Base-by-base conservation (phyloP, 2,329 filamentous ascomycete genomes). In the Fusarium sp. region DNA sequence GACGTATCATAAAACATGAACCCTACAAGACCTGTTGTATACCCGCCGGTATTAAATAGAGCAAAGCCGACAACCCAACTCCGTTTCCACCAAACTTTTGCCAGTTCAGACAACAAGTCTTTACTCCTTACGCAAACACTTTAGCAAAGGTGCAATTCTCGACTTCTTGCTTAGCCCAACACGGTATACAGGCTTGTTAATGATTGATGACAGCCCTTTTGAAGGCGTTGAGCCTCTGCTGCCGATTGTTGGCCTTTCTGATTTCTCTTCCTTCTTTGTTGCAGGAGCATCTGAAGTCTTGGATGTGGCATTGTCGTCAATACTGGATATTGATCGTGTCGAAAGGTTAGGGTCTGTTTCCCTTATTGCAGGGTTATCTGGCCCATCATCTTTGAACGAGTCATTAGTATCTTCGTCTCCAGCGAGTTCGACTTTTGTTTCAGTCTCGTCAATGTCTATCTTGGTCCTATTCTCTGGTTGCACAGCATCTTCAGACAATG, bases 41-140 rank as follows among this genome's bases (percentile, higher is more conserved):
- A 19, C n/a, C 16, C 28, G 14, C 19, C 28, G 23, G 23, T 39
- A 58, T 41, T 34, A 10, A 46, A 54, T 18, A 50, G n/a, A 30
- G 51, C n/a, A 49, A 30, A 23, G 9, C 5, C 3, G 9, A 30
- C 19, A 26, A 16, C 25, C 28, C 10, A 53, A 25, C 34, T 16
- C 21, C 21, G 43, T 42, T 52, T 34, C 30, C 26, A 19, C 2
- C 41, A n/a, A 28, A 26, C 42, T 21, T 44, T 37, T n/a, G 12
- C 19, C 9, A 13, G 4, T 28, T 19, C 25, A 37, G 54, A 49
- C 37, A 19, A 26, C 26, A 25, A 61, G 21, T 16, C n/a, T 12
- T 51, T 39, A 50, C 37, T 93, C 94, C 72, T 85, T 86, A 58
- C 80, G 81, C 55, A 86, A 67, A 23, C 80, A 80, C 75, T 87